Conservation (phyloP, 23 red algal genomes). For the Gracilaria caudata region DNA sequence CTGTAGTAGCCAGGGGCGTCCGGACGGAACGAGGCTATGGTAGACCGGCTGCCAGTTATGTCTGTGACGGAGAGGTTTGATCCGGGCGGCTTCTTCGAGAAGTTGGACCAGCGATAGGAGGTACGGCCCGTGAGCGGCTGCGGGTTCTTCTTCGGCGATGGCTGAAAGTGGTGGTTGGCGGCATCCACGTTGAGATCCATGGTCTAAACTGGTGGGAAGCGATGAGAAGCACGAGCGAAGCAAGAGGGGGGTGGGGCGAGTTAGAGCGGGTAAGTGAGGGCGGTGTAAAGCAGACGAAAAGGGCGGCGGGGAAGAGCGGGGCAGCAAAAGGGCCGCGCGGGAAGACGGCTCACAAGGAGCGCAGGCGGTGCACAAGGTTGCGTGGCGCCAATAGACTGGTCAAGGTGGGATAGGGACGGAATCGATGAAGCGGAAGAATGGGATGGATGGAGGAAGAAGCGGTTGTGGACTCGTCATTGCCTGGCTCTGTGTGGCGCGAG, state of each 20-base stretch:
- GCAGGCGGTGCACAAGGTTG: not conserved
- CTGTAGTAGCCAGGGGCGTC: constrained; percentile 47
- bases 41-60: constrained; percentile 54
- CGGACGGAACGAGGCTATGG: constrained; percentile 52
- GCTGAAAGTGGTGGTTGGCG: not conserved
- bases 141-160: not conserved
- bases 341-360: not conserved
- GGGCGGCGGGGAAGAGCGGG: not conserved
- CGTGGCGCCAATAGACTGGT: not conserved
- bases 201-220: not conserved
- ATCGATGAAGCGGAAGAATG: not conserved
- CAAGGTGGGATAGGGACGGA: constrained; percentile 10
- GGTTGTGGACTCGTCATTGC: constrained; percentile 12
- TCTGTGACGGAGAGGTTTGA: constrained; percentile 54
- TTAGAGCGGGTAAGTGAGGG: not conserved
- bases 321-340: not conserved
- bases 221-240: not conserved
- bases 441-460: not conserved
- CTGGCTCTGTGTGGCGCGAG: constrained; percentile 7
- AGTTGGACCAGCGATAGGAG: constrained; percentile 61
- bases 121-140: constrained; percentile 62
- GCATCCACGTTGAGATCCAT: constrained; percentile 14
- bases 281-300: not conserved
- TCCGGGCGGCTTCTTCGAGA: constrained; percentile 14
- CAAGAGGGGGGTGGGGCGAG: not conserved